Conservation (phyloP, 192 early-diverging fungal species). For the Linnemannia exigua region DNA sequence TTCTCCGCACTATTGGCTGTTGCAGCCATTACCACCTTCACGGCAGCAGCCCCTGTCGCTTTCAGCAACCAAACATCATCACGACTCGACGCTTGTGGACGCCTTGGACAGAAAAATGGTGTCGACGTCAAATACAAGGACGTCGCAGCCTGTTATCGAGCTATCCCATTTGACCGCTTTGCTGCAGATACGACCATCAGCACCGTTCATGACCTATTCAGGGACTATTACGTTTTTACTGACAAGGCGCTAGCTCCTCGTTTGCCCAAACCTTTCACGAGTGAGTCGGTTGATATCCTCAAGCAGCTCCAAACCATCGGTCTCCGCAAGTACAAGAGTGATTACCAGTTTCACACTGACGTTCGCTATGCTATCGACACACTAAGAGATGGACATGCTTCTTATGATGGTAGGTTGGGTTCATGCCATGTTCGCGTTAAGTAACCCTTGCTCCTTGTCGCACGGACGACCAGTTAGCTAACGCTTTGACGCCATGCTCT, state of each 20-base stretch:
- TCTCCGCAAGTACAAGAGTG: slow-evolving; percentile 5
- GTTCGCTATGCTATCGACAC: background rate
- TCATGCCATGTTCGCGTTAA: too few species aligned
- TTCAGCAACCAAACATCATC: too few species aligned
- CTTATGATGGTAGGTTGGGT: slow-evolving; percentile 17
- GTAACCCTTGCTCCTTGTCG: too few species aligned
- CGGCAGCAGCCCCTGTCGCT: background rate
- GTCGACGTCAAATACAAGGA: slow-evolving; percentile 6
- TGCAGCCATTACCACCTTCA: background rate
- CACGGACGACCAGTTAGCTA: too few species aligned
- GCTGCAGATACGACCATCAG: background rate
- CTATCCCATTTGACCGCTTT: slow-evolving; percentile 5
- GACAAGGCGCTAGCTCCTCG: slow-evolving; percentile 24
- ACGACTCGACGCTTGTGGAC: background rate
- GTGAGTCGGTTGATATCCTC: slow-evolving; percentile 11
- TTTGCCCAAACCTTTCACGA: slow-evolving; percentile 13
- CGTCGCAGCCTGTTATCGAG: slow-evolving; percentile 23
- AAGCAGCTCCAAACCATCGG: background rate
- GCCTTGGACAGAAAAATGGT: background rate
- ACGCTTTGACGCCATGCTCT: too few species aligned
- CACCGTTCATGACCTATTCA: slow-evolving; percentile 2
- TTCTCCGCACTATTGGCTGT: slow-evolving; percentile 7
- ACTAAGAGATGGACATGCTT: slow-evolving; percentile 30
- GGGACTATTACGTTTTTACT: slow-evolving; percentile 26
- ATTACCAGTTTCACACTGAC: slow-evolving; percentile 31